Conservation (phyloP, 306 rosid species). For the Cucumis melo region DNA sequence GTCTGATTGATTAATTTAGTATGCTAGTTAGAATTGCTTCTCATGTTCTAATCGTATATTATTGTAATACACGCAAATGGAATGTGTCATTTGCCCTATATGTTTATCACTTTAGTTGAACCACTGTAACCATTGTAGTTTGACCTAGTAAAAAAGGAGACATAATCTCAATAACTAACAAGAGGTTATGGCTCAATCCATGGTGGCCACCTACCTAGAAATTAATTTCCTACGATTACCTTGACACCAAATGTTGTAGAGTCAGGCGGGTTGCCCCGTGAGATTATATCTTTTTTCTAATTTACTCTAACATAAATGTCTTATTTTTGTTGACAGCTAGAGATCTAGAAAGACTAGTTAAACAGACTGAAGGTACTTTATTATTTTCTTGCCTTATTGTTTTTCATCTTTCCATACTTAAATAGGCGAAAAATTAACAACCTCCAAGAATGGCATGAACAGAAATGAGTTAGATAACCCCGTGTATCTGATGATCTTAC, state of each 20-base stretch:
- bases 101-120: no score
- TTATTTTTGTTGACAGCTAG: conserved; percentile 33
- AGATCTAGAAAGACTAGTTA: conserved; percentile 75
- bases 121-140: no score
- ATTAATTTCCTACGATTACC: no score
- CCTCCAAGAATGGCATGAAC: background rate
- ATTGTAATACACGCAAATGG: background rate
- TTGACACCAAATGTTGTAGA: no score
- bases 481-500: background rate
- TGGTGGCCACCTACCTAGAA: no score
- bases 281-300: background rate
- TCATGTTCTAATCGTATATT: background rate
- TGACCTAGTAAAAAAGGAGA: no score
- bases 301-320: background rate
- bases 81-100: background rate
- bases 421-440: background rate
- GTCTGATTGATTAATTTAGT: background rate
- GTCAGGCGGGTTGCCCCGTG: no score
- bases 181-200: no score
- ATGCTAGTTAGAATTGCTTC: background rate
- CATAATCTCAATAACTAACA: no score
- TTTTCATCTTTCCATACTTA: background rate
- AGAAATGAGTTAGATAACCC: background rate
- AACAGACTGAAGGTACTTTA: conserved; percentile 62
- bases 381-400: background rate